Conservation (phyloP, 148 eudicot species). For the Talinum fruticosum region DNA sequence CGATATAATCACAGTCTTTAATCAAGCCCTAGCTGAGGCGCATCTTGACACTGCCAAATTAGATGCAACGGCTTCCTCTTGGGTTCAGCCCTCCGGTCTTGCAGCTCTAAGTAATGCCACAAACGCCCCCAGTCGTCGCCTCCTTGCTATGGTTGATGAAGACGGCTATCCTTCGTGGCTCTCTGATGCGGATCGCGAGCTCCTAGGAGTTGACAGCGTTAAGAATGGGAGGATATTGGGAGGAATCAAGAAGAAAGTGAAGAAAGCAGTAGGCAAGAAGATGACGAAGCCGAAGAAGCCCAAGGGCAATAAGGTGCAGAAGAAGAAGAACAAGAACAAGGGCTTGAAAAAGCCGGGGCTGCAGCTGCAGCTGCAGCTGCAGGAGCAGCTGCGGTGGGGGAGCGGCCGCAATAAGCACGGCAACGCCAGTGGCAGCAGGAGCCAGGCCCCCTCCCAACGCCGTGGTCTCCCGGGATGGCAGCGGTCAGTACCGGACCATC, state of each 20-base stretch:
- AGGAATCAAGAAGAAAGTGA: constrained; percentile 2
- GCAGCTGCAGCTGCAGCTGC: constrained; percentile 6
- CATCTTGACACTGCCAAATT: constrained; percentile 31
- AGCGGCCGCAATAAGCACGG: constrained; percentile 5
- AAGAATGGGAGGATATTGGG: background rate
- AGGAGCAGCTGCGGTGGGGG: constrained; percentile 12
- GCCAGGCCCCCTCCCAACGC: constrained; percentile 28
- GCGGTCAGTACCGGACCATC: constrained; percentile 48
- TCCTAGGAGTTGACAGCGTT: constrained; percentile 20
- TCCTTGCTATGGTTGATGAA: constrained; percentile 32
- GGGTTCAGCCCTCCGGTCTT: no score
- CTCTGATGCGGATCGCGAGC: constrained; percentile 31
- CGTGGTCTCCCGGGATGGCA: constrained; percentile 53
- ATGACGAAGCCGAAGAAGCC: background rate
- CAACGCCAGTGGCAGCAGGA: background rate
- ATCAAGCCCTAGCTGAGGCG: constrained; percentile 18
- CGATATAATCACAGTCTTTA: constrained; percentile 38
- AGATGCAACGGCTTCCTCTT: background rate
- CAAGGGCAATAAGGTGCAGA: constrained; percentile 6
- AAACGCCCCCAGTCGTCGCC: constrained; percentile 19
- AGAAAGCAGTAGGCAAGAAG: background rate
- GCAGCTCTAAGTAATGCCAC: background rate
- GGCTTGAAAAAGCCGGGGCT: background rate
- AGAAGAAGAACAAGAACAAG: background rate
- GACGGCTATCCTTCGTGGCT: constrained; percentile 55